Percentiles rank a stretch among this genome's conserved stretches.
Evolutionary conservation across 208 protist species (phyloP).

Genomic region (Leishmania tropica): DNA sequence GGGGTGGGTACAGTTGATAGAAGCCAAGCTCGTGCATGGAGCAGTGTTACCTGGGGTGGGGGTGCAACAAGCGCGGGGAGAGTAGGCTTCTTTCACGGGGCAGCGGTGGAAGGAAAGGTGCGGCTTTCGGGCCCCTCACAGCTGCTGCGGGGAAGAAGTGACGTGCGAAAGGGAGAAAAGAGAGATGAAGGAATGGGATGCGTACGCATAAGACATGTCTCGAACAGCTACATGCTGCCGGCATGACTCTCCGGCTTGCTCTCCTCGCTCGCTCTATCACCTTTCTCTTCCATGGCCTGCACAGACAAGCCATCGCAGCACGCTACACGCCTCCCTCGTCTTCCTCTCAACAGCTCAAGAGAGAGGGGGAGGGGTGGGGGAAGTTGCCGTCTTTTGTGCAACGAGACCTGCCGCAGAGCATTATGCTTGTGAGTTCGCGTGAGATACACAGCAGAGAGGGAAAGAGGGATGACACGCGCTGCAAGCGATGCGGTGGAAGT

Average conservation of each 20-base stretch:
- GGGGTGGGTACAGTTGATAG: background rate
- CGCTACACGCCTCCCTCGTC: background rate
- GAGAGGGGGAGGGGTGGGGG: background rate
- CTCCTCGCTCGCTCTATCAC: background rate
- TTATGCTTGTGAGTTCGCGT: background rate
- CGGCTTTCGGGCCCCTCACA: background rate
- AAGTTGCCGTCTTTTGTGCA: background rate
- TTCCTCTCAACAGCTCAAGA: background rate
- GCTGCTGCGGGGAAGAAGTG: background rate
- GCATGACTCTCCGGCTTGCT: background rate
- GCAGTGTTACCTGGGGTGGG: background rate
- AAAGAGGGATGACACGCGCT: background rate
- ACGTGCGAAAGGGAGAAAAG: constrained; percentile 1
- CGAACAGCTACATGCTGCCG: background rate
- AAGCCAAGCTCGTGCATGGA: background rate
- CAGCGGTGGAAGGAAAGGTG: background rate
- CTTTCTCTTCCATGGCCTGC: background rate
- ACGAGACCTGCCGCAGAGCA: background rate
- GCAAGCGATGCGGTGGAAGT: background rate
- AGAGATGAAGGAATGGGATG: background rate
- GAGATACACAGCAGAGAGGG: background rate
- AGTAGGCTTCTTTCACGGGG: background rate
- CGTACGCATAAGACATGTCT: background rate
- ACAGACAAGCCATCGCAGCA: background rate
- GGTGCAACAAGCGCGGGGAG: background rate